Percentiles rank a stretch among this genome's conserved stretches.
Conservation (phyloP, 192 early-diverging fungal species). For the Podila horticola region DNA sequence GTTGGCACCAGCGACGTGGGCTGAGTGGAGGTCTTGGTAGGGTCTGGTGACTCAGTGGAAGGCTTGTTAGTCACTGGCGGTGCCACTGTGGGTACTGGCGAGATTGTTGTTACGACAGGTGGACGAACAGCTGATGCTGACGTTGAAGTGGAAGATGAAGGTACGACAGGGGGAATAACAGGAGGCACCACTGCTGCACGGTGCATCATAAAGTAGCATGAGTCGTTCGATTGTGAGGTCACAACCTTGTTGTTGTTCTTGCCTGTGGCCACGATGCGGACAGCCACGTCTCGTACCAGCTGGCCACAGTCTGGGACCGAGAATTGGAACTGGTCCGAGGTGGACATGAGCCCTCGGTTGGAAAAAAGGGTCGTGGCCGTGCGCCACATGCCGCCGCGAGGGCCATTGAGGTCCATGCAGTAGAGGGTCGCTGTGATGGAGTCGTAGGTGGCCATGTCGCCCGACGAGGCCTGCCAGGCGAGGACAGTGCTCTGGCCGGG, state of each 20-base stretch:
- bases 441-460: conserved; percentile 13
- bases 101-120: not conserved
- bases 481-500: conserved; percentile 17
- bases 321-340: conserved; percentile 9
- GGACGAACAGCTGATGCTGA: too few relatives aligned
- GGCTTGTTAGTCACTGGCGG: conserved; percentile 4
- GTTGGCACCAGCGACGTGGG: not conserved
- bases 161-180: not conserved
- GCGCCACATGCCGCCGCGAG: conserved; percentile 35
- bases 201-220: conserved; percentile 38
- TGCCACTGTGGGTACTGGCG: not conserved
- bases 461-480: conserved; percentile 5
- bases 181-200: not conserved
- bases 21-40: not conserved
- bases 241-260: not conserved
- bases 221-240: not conserved
- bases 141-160: not conserved
- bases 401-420: conserved; percentile 43
- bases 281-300: conserved; percentile 18
- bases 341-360: conserved; percentile 3
- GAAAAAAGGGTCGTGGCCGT: conserved; percentile 17
- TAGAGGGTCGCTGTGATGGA: conserved; percentile 32
- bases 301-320: conserved; percentile 36
- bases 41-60: not conserved
- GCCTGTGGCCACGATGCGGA: conserved; percentile 24